Evolutionary conservation across 805 yeast species (phyloP).

Genomic region (Hanseniaspora clermontiae): DNA sequence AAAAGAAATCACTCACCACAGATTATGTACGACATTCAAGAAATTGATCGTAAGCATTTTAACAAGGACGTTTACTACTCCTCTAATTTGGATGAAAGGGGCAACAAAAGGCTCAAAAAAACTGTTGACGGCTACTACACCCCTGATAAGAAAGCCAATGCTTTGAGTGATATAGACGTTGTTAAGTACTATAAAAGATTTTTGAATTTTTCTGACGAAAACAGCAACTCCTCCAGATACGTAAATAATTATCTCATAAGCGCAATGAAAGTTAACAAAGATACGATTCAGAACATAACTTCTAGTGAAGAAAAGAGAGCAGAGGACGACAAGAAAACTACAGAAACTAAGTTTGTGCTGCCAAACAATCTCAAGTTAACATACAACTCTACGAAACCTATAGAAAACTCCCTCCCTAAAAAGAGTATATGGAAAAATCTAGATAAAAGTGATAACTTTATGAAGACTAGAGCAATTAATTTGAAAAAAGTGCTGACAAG

Average conservation of each 20-base stretch:
- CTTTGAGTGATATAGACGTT: not conserved
- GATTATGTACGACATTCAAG: constrained; percentile 22
- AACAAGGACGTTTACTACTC: constrained; percentile 27
- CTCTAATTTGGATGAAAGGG: constrained; percentile 17
- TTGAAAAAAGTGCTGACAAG: constrained; percentile 24
- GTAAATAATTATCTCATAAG: constrained; percentile 16
- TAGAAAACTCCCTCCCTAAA: constrained; percentile 14
- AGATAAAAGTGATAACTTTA: constrained; percentile 3
- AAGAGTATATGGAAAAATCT: not conserved
- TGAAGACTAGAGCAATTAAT: constrained; percentile 18
- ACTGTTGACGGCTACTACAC: constrained; percentile 14
- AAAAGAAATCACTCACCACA: not conserved
- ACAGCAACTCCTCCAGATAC: not conserved
- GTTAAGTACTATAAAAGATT: constrained; percentile 4
- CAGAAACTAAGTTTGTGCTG: constrained; percentile 23
- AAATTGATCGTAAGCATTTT: constrained; percentile 25
- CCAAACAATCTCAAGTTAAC: constrained; percentile 23
- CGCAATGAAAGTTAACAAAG: constrained; percentile 15
- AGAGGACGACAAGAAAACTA: constrained; percentile 18
- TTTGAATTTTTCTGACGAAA: not conserved
- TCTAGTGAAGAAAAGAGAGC: constrained; percentile 19
- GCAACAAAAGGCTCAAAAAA: constrained; percentile 17
- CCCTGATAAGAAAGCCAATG: not conserved
- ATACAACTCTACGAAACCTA: constrained; percentile 28
- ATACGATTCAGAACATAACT: constrained; percentile 8